Percentiles rank a stretch among this genome's conserved stretches.
phyloP scores from a whole-genome alignment of 208 protist species.

The Trypanosoma platydactyli region DNA sequence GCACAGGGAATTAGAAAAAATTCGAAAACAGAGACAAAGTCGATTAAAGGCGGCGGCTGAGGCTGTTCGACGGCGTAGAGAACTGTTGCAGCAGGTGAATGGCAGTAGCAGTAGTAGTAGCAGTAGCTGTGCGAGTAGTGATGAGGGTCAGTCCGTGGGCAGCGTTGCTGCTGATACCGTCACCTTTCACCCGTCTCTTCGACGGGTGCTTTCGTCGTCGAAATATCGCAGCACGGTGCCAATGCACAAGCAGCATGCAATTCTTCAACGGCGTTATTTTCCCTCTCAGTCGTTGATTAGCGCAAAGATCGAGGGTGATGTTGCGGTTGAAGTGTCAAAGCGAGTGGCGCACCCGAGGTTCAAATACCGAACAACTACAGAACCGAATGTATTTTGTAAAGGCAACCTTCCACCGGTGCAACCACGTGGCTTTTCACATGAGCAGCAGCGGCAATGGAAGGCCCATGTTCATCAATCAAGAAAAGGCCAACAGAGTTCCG shows the following conservation, averaged over 20 bases:
- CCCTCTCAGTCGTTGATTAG: background rate
- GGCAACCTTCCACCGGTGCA: slow-evolving; percentile 38
- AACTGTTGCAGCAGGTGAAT: background rate
- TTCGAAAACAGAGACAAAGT: background rate
- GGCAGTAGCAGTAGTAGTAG: slow-evolving; percentile 1
- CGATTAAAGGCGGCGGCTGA: background rate
- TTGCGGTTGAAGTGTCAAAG: slow-evolving; percentile 6
- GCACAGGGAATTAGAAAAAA: background rate
- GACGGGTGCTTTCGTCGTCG: slow-evolving; percentile 13
- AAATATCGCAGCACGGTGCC: slow-evolving; percentile 5
- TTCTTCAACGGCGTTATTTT: slow-evolving; percentile 1
- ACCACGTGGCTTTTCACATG: slow-evolving; percentile 25
- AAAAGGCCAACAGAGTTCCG: no score
- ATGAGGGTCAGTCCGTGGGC: background rate
- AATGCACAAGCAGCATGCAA: background rate
- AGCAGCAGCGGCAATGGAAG: slow-evolving; percentile 21
- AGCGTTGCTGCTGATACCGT: no score
- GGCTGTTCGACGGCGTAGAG: background rate
- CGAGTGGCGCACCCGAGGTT: background rate
- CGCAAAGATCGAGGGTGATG: slow-evolving; percentile 11
- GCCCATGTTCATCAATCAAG: background rate
- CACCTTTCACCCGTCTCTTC: background rate
- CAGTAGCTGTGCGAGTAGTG: background rate
- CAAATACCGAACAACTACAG: background rate
- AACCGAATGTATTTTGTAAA: slow-evolving; percentile 2